Evolutionary conservation across 2,329 filamentous ascomycete species (phyloP).

Genomic region (Emydomyces testavorans): DNA sequence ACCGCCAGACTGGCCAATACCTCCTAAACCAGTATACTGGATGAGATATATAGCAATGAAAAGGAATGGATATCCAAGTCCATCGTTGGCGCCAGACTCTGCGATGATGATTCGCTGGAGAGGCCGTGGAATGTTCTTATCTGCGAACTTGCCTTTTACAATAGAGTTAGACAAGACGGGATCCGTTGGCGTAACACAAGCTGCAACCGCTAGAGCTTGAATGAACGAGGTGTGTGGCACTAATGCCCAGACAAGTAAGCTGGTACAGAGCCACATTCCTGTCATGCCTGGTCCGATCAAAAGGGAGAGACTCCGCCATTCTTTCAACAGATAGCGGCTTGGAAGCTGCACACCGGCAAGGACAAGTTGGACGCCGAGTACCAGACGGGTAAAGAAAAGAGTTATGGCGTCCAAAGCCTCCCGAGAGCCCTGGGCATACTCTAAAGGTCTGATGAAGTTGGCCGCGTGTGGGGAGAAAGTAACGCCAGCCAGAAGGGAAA

Average conservation of each 20-base stretch:
- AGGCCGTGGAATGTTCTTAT: conserved; percentile 72
- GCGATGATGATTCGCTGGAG: conserved; percentile 70
- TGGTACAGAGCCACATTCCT: conserved; percentile 76
- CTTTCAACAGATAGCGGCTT: conserved; percentile 61
- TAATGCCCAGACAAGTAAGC: conserved; percentile 63
- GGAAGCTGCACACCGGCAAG: conserved; percentile 80
- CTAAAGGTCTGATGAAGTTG: conserved; percentile 61
- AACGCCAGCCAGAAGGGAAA: conserved; percentile 68
- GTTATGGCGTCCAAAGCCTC: conserved; percentile 60
- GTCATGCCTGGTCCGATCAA: conserved; percentile 77
- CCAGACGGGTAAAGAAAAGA: conserved; percentile 72
- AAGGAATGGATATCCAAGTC: conserved; percentile 76
- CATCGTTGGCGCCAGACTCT: conserved; percentile 82
- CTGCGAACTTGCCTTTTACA: conserved; percentile 86
- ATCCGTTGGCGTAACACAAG: conserved; percentile 86
- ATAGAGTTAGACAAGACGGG: conserved; percentile 80
- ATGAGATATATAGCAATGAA: conserved; percentile 77
- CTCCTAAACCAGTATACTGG: conserved; percentile 56
- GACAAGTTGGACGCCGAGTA: conserved; percentile 81
- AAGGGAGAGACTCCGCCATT: conserved; percentile 65
- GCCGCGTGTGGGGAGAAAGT: conserved; percentile 66
- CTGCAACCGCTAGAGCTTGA: conserved; percentile 66
- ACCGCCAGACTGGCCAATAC: conserved; percentile 46
- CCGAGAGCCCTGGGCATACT: conserved; percentile 54
- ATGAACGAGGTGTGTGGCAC: conserved; percentile 61